These are phyloP conservation scores for Zoysia japonica DNA, from an alignment of 176 grass and related monocot species.

Conservation along the genomic window DNA sequence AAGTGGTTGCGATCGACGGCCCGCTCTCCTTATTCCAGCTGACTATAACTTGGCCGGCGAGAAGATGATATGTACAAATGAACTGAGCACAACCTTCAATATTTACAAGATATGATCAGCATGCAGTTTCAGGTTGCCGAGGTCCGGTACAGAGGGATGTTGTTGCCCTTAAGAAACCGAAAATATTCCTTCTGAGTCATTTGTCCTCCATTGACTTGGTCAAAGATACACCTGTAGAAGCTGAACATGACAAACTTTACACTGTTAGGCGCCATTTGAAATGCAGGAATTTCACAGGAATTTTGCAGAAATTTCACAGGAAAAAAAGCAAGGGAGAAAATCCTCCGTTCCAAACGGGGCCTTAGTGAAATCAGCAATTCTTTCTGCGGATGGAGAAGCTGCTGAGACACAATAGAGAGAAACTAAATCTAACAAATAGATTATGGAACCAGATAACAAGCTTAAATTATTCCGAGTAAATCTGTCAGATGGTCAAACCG, in stretches of 20 bases:
- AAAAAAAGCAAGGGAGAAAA: no score
- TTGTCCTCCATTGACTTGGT: constrained; percentile 77
- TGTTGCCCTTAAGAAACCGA: constrained; percentile 56
- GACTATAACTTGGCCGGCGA: constrained; percentile 35
- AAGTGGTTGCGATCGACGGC: constrained; percentile 15
- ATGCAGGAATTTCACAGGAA: no score
- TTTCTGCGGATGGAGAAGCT: constrained; percentile 9
- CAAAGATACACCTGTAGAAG: constrained; percentile 87
- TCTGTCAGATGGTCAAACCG: neutral
- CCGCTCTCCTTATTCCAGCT: constrained; percentile 48
- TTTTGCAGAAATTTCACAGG: no score
- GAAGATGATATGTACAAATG: constrained; percentile 46
- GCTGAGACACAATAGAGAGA: neutral
- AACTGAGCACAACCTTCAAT: constrained; percentile 38
- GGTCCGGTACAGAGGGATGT: constrained; percentile 12
- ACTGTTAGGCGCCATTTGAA: neutral
- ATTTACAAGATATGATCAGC: constrained; percentile 32
- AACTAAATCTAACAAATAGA: constrained; percentile 1
- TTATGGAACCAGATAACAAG: neutral
- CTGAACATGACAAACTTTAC: constrained; percentile 40
- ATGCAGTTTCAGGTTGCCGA: neutral
- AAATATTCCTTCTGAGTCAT: constrained; percentile 78
- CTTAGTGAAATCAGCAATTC: neutral
- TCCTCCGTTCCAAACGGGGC: no score
- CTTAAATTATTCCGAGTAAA: neutral